phyloP scores from a whole-genome alignment of 2,329 filamentous ascomycete genomes.

The Aspergillus chevalieri region DNA sequence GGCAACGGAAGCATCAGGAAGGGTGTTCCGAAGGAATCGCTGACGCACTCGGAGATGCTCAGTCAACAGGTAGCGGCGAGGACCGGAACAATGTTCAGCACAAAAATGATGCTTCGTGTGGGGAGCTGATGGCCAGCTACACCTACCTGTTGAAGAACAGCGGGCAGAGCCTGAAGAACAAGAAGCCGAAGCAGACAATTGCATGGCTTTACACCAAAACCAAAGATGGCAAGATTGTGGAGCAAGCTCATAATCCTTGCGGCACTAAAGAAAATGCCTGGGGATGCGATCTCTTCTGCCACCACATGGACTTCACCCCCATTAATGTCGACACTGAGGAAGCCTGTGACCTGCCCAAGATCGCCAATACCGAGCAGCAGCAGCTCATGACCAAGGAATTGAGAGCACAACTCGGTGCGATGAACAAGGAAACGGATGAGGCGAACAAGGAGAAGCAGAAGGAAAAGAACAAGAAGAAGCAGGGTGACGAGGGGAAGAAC shows the following conservation, averaged over 20 bases:
- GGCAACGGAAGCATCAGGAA: not conserved
- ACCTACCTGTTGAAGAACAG: not conserved
- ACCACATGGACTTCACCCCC: not conserved
- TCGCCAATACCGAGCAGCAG: not conserved
- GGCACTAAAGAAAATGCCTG: not conserved
- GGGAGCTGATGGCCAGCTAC: slow-evolving; percentile 1
- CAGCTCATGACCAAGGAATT: not conserved
- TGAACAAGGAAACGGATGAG: not conserved
- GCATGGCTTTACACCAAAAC: not conserved
- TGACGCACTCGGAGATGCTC: not conserved
- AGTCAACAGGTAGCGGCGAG: not conserved
- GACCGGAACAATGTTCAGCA: not conserved
- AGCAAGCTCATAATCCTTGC: not conserved
- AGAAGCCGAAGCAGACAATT: slow-evolving; percentile 1
- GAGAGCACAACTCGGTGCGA: not conserved
- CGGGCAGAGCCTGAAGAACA: not conserved
- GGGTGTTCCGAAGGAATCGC: not conserved
- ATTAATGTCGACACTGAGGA: not conserved
- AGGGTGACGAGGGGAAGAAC: not conserved
- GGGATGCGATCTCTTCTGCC: not conserved
- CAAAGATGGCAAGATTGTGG: not conserved
- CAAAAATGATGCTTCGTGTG: not conserved
- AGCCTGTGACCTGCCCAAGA: not conserved
- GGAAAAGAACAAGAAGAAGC: not conserved
- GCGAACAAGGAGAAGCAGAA: not conserved